Base-by-base conservation (phyloP, 208 protist genomes). In the Wallacemonas sp. region DNA sequence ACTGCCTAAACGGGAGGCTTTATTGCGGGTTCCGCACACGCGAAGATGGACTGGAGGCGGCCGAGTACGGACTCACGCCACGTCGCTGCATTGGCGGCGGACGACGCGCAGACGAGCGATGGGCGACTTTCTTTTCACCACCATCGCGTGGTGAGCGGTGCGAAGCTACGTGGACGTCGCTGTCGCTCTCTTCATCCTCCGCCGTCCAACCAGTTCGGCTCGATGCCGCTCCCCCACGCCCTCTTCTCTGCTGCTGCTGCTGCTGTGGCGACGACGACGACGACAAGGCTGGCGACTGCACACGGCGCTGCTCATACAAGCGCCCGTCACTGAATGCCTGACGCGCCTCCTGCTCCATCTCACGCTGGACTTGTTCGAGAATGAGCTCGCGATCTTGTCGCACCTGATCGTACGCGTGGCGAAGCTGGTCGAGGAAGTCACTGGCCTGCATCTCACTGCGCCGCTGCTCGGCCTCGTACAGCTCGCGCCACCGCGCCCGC, bases 241-340 rank as follows among this genome's bases (percentile, higher is more conserved):
- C n/a, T n/a, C n/a, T n/a, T n/a, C n/a, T n/a, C n/a, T n/a, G n/a
- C n/a, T n/a, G 38, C 16, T 48, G 57, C 36, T 47, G 38, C 8
- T 44, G 38, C 12, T 62, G 38, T 11, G 14, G 57, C n/a, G 9
- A 41, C 36, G 36, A 41, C 36, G 36, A 41, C 14, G 36, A 41
- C 36, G 36, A 41, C 36, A 14, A 41, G 36, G 36, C 36, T 14
- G 14, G 9, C 36, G 36, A 17, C 9, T 41, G 36, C 36, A 14
- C 36, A 17, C 36, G 9, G 9, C 36, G 36, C 30, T 48, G 55
- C 55, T 92, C 80, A 61, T 88, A 81, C 16, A 76, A 70, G 17
- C 81, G 72, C 14, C 90, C 90, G 61, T 90, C 87, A 43, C 80
- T 70, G 32, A 89, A 96, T 1, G 90, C 85, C 46, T 81, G 70